Evolutionary conservation across 2,329 filamentous ascomycete genomes (phyloP).

Genomic region (Ciborinia camelliae): DNA sequence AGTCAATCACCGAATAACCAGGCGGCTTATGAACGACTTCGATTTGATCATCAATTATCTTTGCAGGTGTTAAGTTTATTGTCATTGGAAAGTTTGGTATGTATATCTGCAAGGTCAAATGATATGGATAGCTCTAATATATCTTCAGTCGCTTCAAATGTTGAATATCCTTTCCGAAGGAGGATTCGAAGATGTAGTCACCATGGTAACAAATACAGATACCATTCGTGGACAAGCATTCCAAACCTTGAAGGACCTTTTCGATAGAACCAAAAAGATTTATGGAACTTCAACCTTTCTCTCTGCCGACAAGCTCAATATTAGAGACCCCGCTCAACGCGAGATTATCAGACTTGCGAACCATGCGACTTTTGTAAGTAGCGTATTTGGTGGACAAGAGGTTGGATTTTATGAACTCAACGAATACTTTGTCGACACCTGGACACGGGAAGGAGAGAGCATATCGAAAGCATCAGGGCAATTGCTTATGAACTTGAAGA

Average conservation of each 20-base stretch:
- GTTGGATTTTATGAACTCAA: slow-evolving; percentile 63
- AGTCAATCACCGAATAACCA: neutral
- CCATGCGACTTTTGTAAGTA: slow-evolving; percentile 60
- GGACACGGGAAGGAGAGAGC: slow-evolving; percentile 56
- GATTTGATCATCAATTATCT: slow-evolving; percentile 33
- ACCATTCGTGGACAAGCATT: slow-evolving; percentile 60
- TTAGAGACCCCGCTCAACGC: slow-evolving; percentile 50
- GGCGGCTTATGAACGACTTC: neutral
- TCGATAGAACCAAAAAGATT: slow-evolving; percentile 60
- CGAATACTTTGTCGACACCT: slow-evolving; percentile 60
- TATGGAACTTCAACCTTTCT: slow-evolving; percentile 53
- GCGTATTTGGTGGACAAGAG: slow-evolving; percentile 60
- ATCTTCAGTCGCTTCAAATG: slow-evolving; percentile 53
- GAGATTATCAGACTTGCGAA: slow-evolving; percentile 62
- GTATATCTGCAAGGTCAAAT: slow-evolving; percentile 24
- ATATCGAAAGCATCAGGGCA: slow-evolving; percentile 58
- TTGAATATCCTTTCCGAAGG: slow-evolving; percentile 55
- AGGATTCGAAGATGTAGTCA: slow-evolving; percentile 53
- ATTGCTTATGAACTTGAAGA: slow-evolving; percentile 62
- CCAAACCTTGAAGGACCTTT: slow-evolving; percentile 56
- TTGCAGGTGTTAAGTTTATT: slow-evolving; percentile 58
- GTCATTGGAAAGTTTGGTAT: slow-evolving; percentile 58
- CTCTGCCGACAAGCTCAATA: slow-evolving; percentile 49
- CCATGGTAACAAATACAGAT: slow-evolving; percentile 53
- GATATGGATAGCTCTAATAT: slow-evolving; percentile 10